phyloP scores from a whole-genome alignment of 306 rosid species.

The Glycyrrhiza uralensis region DNA sequence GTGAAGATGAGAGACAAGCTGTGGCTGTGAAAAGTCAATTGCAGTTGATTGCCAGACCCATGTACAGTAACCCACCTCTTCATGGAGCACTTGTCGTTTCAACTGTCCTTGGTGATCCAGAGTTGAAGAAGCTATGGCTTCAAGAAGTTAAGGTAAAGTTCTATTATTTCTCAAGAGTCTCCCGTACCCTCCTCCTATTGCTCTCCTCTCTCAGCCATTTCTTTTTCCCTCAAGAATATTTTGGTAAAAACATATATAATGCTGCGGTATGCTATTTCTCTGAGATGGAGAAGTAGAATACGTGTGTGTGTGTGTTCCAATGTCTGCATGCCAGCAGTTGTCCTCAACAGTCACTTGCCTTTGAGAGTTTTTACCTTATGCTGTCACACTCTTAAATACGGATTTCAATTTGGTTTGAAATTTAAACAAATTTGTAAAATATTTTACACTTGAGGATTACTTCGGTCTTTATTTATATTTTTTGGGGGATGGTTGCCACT shows the following conservation, averaged over 20 bases:
- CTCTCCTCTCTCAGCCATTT: neutral
- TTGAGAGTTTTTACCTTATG: neutral
- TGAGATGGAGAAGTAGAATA: neutral
- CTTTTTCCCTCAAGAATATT: neutral
- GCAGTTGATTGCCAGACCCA: conserved; percentile 91
- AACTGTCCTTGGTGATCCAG: conserved; percentile 78
- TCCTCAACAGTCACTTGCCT: neutral
- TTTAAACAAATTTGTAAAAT: neutral
- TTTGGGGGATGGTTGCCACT: neutral
- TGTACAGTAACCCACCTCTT: conserved; percentile 95
- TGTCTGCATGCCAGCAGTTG: neutral
- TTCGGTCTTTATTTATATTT: neutral
- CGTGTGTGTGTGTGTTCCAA: too few species aligned
- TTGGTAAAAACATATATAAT: neutral
- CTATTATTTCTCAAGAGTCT: neutral
- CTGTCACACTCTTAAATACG: neutral
- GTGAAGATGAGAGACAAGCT: conserved; percentile 90
- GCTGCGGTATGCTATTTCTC: neutral
- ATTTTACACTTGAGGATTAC: neutral
- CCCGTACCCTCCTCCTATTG: neutral
- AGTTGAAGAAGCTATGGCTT: conserved; percentile 77
- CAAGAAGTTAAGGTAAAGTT: conserved; percentile 82
- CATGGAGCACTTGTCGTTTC: conserved; percentile 87
- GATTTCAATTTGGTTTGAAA: neutral
- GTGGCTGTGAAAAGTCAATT: conserved; percentile 90